A percentile compares a stretch with the other conserved stretches of the same genome.
Evolutionary conservation across 2,329 filamentous ascomycete genomes (phyloP).

Genomic region (Chrysoporthe deuterocubensis): DNA sequence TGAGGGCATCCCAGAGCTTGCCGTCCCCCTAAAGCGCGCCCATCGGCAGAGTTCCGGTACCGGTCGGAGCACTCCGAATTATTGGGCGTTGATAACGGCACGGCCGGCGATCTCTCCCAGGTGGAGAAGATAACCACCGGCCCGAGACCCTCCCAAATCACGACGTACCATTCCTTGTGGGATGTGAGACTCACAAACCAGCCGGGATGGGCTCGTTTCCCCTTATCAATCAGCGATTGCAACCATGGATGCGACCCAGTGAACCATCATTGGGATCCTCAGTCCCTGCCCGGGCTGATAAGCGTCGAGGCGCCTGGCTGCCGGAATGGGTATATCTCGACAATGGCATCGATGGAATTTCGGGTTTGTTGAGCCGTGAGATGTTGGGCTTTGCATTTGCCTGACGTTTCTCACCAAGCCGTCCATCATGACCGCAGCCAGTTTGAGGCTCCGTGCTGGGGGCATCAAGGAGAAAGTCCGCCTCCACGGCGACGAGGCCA

Average conservation of each 20-base stretch:
- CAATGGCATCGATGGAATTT: too few species aligned
- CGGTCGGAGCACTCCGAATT: background rate
- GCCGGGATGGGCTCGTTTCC: background rate
- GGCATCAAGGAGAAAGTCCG: slow-evolving; percentile 23
- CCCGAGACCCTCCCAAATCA: background rate
- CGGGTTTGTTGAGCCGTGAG: too few species aligned
- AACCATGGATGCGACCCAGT: background rate
- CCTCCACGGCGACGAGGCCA: slow-evolving; percentile 25
- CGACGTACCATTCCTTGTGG: too few species aligned
- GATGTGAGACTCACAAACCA: too few species aligned
- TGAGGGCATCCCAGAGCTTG: background rate
- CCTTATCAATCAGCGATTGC: background rate
- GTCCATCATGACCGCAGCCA: slow-evolving; percentile 4
- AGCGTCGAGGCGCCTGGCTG: too few species aligned
- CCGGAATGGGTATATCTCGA: too few species aligned
- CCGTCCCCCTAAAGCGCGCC: background rate
- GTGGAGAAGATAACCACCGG: slow-evolving; percentile 2
- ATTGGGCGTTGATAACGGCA: slow-evolving; percentile 8
- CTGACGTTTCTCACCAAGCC: too few species aligned
- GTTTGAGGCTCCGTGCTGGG: slow-evolving; percentile 3
- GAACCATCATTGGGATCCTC: too few species aligned
- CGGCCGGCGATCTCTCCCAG: slow-evolving; percentile 8
- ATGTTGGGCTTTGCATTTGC: too few species aligned
- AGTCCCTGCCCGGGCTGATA: too few species aligned
- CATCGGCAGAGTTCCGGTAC: slow-evolving; percentile 6